Percentiles rank a stretch among this genome's conserved stretches.
Evolutionary conservation across 2,329 filamentous ascomycete species (phyloP).

Genomic region (Beauveria bassiana): DNA sequence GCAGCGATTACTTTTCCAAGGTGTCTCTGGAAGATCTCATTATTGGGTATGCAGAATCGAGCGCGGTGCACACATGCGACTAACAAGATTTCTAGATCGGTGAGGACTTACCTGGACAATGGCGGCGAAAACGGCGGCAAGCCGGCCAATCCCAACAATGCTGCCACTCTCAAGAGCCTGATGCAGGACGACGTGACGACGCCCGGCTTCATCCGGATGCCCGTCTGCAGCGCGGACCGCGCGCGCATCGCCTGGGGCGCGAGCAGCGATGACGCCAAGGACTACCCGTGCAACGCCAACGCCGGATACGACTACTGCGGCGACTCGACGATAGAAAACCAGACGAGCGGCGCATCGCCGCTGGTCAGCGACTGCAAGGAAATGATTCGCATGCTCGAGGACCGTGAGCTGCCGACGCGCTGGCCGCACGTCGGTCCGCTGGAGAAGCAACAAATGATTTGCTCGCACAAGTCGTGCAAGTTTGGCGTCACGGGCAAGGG

Average conservation of each 20-base stretch:
- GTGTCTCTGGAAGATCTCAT: neutral
- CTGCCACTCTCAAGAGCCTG: neutral
- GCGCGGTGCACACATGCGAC: neutral
- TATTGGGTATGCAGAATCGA: neutral
- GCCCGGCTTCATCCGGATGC: constrained; percentile 4
- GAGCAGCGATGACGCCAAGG: constrained; percentile 10
- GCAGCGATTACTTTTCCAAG: neutral
- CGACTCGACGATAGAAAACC: constrained; percentile 24
- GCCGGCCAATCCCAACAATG: neutral
- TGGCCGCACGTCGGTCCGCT: neutral
- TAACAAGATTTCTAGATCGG: neutral
- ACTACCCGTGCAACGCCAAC: constrained; percentile 28
- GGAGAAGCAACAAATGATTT: constrained; percentile 19
- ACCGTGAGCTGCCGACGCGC: constrained; percentile 12
- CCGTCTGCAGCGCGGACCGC: neutral
- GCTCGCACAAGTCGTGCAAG: constrained; percentile 20
- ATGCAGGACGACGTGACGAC: constrained; percentile 3
- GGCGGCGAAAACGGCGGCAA: neutral
- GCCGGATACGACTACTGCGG: constrained; percentile 21
- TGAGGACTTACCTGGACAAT: neutral
- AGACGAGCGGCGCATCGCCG: constrained; percentile 27
- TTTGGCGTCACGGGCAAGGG: constrained; percentile 24
- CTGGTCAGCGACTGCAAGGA: constrained; percentile 24
- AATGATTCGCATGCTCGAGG: constrained; percentile 25
- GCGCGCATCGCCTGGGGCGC: neutral